Base-by-base conservation (phyloP, 805 yeast genomes). In the Kazachstania africana region DNA sequence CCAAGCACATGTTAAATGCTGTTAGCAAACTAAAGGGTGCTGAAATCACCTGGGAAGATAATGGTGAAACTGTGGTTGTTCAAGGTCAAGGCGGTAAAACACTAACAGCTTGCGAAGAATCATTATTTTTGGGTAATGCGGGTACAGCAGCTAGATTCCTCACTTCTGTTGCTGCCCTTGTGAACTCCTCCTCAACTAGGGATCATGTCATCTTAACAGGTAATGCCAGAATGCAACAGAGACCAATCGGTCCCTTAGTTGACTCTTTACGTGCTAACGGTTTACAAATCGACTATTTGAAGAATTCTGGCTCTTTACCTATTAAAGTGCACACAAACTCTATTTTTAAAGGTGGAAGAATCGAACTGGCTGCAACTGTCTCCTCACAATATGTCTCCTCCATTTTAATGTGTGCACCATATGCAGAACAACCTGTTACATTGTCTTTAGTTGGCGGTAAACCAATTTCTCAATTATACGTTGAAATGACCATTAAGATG, bases 361-460 rank as follows among this genome's bases (percentile, higher is more conserved):
- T 91, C 40, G 95, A 87, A 57, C 67, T 91, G 29, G 88, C 88
- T 25, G 98, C 98, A 15, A 87, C 97, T 4, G 82, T 91, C 27
- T 87, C 97, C 1, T 91, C 97, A 10, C 98, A 91, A 58, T 91
- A 91, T 48, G 98, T 91, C 28, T 87, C 97, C 1, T 88, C 97
- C 0, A 70, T 91, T 34, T 69, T 91, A 49, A 85, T 91, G 95
- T 82, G 95, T 59, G 97, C 98, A 23, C 98, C 98, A 29, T 91
- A 87, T 51, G 97, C 97, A 8, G 60, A 75, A 35, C 68, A 72
- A 35, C 94, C 95, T 5, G 94, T 88, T 19, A 84, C 94, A 6
- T 69, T 91, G 50, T 62, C 88, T 6, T 67, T 91, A 37, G 87
- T 81, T 14, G 98, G 97, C 20, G 98, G 98, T 24, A 87, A 87